Conservation (phyloP, 2,329 filamentous ascomycete genomes). For the Exserohilum rostratum region DNA sequence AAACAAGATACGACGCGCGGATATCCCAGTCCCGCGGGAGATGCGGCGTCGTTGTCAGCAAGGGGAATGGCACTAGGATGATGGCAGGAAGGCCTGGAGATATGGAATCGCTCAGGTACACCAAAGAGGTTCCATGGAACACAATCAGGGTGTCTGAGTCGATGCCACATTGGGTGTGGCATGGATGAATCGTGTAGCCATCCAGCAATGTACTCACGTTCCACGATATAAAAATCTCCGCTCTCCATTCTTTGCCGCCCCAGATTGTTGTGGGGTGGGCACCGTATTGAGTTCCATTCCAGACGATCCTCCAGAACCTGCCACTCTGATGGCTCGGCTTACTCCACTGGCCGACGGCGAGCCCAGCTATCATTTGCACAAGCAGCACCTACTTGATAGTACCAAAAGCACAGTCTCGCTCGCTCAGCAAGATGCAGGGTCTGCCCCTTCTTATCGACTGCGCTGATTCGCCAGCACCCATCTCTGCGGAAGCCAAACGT, state of each 20-base stretch:
- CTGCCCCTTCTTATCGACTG: not conserved
- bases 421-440: conserved; percentile 1
- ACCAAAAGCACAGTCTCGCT: conserved; percentile 5
- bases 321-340: not conserved
- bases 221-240: not conserved
- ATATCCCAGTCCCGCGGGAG: not conserved
- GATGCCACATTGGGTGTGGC: not conserved
- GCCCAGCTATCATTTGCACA: not conserved
- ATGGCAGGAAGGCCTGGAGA: not conserved
- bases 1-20: not conserved
- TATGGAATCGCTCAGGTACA: not conserved
- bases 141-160: not conserved
- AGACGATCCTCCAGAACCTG: not conserved
- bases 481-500: not conserved
- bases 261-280: conserved; percentile 10
- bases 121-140: not conserved
- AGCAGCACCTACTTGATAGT: not conserved
- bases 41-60: not conserved
- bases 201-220: conserved; percentile 16
- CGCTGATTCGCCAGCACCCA: not conserved
- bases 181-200: conserved; percentile 1
- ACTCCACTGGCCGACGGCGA: conserved; percentile 6
- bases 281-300: not conserved
- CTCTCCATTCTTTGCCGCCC: not conserved
- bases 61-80: not conserved